These are phyloP conservation scores for Teratosphaeria viscida DNA, from an alignment of 2,329 filamentous ascomycete species.

Conservation along the genomic window DNA sequence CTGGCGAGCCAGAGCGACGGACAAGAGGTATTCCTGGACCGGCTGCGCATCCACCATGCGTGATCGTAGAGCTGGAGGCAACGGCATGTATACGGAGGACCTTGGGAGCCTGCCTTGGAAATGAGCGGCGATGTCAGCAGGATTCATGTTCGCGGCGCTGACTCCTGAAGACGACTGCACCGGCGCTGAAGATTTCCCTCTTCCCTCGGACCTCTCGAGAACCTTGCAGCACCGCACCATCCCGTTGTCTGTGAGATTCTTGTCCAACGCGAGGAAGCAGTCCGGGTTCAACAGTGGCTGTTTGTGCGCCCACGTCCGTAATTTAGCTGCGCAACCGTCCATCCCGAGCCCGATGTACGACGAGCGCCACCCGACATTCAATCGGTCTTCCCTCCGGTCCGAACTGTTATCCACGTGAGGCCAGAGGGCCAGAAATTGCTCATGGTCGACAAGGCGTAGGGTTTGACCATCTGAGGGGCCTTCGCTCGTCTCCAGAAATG, in stretches of 20 bases:
- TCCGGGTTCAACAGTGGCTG: background rate
- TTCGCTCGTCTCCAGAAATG: background rate
- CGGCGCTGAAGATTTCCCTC: background rate
- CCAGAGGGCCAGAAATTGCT: background rate
- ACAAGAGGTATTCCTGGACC: background rate
- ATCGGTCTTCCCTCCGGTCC: background rate
- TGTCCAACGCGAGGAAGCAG: background rate
- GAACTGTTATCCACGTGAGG: background rate
- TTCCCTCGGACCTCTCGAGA: background rate
- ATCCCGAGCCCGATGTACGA: background rate
- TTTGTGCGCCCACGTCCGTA: background rate
- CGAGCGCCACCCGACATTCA: background rate
- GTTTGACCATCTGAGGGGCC: background rate
- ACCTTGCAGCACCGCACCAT: background rate
- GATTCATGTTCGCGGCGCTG: background rate
- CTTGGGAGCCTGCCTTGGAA: background rate
- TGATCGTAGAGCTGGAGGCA: background rate
- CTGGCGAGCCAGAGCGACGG: background rate
- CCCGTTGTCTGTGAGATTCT: background rate
- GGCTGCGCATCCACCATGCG: background rate
- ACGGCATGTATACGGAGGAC: background rate
- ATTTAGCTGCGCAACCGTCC: background rate
- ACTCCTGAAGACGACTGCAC: background rate
- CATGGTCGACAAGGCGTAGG: background rate
- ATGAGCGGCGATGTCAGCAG: background rate